phyloP scores from a whole-genome alignment of 495 filamentous ascomycete species.

The Aspergillus kassunensis region DNA sequence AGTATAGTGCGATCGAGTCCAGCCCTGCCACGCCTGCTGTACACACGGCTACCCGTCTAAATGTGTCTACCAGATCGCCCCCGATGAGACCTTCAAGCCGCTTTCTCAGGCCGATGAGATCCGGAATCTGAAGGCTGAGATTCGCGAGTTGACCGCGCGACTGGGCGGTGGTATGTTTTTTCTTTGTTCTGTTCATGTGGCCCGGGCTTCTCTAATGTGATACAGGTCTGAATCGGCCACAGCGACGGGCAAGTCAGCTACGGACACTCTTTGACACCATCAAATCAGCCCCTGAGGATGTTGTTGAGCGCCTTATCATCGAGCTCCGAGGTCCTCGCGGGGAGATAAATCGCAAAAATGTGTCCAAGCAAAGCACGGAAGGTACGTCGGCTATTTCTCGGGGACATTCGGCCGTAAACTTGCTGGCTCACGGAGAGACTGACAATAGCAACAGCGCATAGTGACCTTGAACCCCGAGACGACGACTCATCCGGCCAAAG shows the following conservation, averaged over 20 bases:
- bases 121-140: constrained; percentile 37
- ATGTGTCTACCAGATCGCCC: constrained; percentile 36
- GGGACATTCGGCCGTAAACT: no score
- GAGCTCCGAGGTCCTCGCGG: constrained; percentile 30
- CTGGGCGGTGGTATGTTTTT: constrained; percentile 30
- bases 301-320: constrained; percentile 33
- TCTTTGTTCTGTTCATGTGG: background rate
- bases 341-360: constrained; percentile 17
- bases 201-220: background rate
- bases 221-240: constrained; percentile 20
- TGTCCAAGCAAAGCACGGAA: constrained; percentile 26
- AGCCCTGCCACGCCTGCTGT: constrained; percentile 46
- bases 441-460: background rate
- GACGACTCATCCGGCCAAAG: no score
- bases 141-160: constrained; percentile 29
- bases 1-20: constrained; percentile 42
- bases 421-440: background rate
- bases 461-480: background rate
- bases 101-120: constrained; percentile 45
- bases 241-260: constrained; percentile 32
- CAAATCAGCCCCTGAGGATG: constrained; percentile 33
- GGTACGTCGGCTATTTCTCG: constrained; percentile 22
- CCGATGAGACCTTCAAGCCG: constrained; percentile 36
- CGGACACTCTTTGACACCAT: constrained; percentile 39
- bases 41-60: constrained; percentile 45